Conservation (phyloP, 176 grass and related monocot species). For the Phragmites australis region DNA sequence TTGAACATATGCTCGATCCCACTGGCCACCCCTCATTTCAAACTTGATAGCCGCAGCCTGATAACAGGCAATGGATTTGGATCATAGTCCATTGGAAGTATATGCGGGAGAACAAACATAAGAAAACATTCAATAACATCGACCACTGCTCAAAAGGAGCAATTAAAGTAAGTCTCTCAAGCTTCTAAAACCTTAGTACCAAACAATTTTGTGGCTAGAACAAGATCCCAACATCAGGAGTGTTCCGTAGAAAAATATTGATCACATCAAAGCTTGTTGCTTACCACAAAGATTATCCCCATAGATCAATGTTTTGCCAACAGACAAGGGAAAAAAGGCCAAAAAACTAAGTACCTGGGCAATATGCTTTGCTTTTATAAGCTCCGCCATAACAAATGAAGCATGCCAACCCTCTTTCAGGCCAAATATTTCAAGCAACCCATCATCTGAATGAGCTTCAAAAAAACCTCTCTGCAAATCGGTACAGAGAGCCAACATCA, state of each 20-base stretch:
- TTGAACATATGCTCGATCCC: constrained; percentile 81
- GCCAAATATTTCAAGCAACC: constrained; percentile 97
- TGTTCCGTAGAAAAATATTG: neutral
- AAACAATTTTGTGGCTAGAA: neutral
- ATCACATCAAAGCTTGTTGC: neutral
- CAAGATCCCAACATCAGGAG: neutral
- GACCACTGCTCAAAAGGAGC: neutral
- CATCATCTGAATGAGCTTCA: constrained; percentile 88
- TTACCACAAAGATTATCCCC: constrained; percentile 1
- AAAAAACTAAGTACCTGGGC: constrained; percentile 65
- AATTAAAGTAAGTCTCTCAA: neutral
- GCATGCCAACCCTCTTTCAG: constrained; percentile 99
- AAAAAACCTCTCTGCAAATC: constrained; percentile 72
- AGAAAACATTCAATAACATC: neutral
- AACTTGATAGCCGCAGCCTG: constrained; percentile 88
- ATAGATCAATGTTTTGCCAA: neutral
- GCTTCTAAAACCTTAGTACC: neutral
- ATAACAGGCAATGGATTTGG: constrained; percentile 10
- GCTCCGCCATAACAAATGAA: constrained; percentile 87
- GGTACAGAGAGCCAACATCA: constrained; percentile 12
- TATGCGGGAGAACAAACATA: neutral
- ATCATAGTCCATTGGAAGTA: neutral
- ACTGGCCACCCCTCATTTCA: constrained; percentile 81
- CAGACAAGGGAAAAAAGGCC: neutral
- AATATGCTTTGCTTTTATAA: constrained; percentile 95